Conservation (phyloP, 805 yeast genomes). For the Ogataea saltuana region DNA sequence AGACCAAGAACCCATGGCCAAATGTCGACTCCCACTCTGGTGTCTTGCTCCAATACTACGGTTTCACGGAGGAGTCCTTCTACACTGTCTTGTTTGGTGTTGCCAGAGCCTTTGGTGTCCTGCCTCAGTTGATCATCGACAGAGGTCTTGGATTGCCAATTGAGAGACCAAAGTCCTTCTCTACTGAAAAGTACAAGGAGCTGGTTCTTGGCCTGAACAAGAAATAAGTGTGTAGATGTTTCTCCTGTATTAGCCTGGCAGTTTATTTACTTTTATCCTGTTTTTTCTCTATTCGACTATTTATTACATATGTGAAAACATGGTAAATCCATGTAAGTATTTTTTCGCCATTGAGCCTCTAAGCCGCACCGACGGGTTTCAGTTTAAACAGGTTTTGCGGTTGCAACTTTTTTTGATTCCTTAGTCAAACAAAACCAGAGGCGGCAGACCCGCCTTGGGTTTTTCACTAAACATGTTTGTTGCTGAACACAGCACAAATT, state of each 20-base stretch:
- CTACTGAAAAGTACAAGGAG: slow-evolving; percentile 89
- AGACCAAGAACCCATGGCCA: slow-evolving; percentile 94
- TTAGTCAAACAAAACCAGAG: no score
- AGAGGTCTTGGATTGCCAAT: slow-evolving; percentile 80
- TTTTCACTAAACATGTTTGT: no score
- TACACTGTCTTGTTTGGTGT: slow-evolving; percentile 88
- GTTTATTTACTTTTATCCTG: slow-evolving; percentile 1
- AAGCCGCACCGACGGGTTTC: no score
- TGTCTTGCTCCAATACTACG: slow-evolving; percentile 81
- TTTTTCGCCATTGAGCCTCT: no score
- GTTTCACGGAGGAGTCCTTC: slow-evolving; percentile 77
- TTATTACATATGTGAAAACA: slow-evolving; percentile 1
- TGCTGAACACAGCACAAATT: no score
- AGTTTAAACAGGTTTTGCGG: no score
- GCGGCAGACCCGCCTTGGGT: no score
- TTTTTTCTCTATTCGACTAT: slow-evolving; percentile 1
- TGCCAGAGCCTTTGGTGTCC: slow-evolving; percentile 81
- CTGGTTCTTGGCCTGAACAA: slow-evolving; percentile 50
- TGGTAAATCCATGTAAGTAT: no score
- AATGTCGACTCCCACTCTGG: slow-evolving; percentile 89
- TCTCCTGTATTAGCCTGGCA: slow-evolving; percentile 5
- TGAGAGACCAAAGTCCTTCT: slow-evolving; percentile 92
- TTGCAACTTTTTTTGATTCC: no score
- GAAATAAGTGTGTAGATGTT: slow-evolving; percentile 15
- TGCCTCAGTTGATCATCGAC: slow-evolving; percentile 83